Evolutionary conservation across 106 monocot genomes (phyloP).

Genomic region (Apostasia shenzhenica): DNA sequence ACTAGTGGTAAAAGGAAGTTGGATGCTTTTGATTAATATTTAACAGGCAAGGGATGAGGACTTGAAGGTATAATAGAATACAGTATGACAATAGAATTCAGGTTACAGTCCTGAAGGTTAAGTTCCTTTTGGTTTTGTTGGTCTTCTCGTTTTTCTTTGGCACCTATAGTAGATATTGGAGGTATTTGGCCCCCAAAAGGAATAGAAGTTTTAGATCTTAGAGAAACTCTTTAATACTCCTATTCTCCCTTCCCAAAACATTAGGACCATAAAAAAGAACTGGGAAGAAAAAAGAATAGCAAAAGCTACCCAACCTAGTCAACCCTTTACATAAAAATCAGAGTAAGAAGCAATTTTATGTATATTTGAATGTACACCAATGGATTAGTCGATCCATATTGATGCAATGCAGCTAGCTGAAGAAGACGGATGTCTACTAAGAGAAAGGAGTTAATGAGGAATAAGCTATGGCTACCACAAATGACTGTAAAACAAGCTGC

Average conservation of each 20-base stretch:
- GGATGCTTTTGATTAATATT: no score
- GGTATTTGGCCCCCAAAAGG: slow-evolving; percentile 1
- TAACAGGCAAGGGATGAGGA: no score
- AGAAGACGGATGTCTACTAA: no score
- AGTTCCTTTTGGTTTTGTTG: not conserved
- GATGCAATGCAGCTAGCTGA: no score
- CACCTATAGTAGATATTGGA: not conserved
- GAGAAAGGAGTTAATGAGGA: no score
- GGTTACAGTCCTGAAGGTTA: no score
- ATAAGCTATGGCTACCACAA: no score
- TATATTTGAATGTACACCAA: not conserved
- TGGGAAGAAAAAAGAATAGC: not conserved
- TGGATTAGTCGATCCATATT: no score
- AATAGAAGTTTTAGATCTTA: not conserved
- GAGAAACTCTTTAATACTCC: not conserved
- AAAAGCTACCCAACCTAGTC: slow-evolving; percentile 7
- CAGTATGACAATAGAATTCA: no score
- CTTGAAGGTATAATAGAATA: no score
- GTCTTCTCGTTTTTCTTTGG: slow-evolving; percentile 1
- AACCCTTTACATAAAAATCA: slow-evolving; percentile 8
- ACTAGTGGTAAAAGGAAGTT: no score
- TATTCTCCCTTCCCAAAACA: slow-evolving; percentile 4
- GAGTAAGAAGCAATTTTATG: slow-evolving; percentile 8
- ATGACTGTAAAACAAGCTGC: no score
- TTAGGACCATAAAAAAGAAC: not conserved